Evolutionary conservation across 2,329 filamentous ascomycete species (phyloP), one percentile per base, ranked within the genome.

Genomic region (Venturia carpophila): DNA sequence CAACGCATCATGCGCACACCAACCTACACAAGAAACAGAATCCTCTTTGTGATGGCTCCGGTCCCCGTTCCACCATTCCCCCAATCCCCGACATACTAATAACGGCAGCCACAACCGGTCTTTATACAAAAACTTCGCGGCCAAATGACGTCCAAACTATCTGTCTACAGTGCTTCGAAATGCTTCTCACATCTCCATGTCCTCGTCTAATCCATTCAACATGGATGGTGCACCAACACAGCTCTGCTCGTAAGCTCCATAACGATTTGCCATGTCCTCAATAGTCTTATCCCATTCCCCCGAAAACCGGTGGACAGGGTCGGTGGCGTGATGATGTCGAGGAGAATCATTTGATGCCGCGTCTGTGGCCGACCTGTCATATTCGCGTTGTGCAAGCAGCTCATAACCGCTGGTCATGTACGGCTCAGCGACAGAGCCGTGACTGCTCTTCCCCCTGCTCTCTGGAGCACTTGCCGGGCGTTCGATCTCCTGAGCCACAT

Each of bases 391-490:
- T 66, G 87, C 85, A 66, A 89, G 77, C 71, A 84, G 80, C 71
- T 91, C 88, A 73, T 96, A 96, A 17, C 92, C 92, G 7, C 85
- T 87, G 60, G 84, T 75, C 84, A 96, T 95, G 75, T 96, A 96
- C 0, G 91, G 91, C 75, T 95, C 91, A 47, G 84, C 85, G 41
- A 9, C 37, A n/a, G 27, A 34, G 19, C 37, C 21, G 27, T 39
- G 30, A n/a, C 42, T 41, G 27, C 24, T 41, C 13, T 24, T 45
- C 30, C 42, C 24, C 37, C 42, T 47, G 27, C 67, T 62, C 39
- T 43, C 61, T n/a, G 52, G 45, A 13, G 49, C 65, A 41, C 34
- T 47, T 43, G 49, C 34, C 17, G 45, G 62, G n/a, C 45, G 27
- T 30, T 61, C 45, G 10, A 64, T 60, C 17, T 55, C 42, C 60